Evolutionary conservation across 768 basidiomycete species (phyloP).

Genomic region (Amanita muscaria): DNA sequence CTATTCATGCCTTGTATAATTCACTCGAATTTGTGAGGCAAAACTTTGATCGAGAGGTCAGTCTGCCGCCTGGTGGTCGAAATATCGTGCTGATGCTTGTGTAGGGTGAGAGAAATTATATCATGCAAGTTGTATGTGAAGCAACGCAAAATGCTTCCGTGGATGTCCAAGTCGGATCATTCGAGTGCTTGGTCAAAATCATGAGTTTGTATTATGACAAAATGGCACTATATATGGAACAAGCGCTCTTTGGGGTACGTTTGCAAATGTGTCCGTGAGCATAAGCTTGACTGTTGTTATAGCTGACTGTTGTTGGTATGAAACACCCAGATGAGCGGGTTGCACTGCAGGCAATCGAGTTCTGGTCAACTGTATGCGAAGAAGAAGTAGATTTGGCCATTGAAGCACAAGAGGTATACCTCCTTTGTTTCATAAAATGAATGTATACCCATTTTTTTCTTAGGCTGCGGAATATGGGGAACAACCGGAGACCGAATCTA

Average conservation of each 20-base stretch:
- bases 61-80: conserved; percentile 16
- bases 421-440: not conserved
- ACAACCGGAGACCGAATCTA: conserved; percentile 74
- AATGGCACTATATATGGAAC: conserved; percentile 99
- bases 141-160: conserved; percentile 82
- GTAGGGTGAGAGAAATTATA: conserved; percentile 97
- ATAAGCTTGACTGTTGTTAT: conserved; percentile 12
- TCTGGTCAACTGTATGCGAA: conserved; percentile 99
- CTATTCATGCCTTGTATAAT: conserved; percentile 87
- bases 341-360: conserved; percentile 94
- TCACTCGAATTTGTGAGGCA: conserved; percentile 96
- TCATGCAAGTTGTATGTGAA: conserved; percentile 99
- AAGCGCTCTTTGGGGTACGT: conserved; percentile 92
- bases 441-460: conserved; percentile 8
- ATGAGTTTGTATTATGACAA: conserved; percentile 99
- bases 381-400: conserved; percentile 90
- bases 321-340: conserved; percentile 86
- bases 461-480: conserved; percentile 90
- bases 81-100: not conserved
- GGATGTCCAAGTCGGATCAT: conserved; percentile 89
- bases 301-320: conserved; percentile 98
- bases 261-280: conserved; percentile 8
- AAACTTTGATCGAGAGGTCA: conserved; percentile 94
- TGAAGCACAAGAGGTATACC: conserved; percentile 80
- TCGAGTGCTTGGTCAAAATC: conserved; percentile 91